Percentiles rank a stretch among this genome's conserved stretches.
Conservation (phyloP, 2,329 filamentous ascomycete species). For the Pyrenophora tritici-repentis region DNA sequence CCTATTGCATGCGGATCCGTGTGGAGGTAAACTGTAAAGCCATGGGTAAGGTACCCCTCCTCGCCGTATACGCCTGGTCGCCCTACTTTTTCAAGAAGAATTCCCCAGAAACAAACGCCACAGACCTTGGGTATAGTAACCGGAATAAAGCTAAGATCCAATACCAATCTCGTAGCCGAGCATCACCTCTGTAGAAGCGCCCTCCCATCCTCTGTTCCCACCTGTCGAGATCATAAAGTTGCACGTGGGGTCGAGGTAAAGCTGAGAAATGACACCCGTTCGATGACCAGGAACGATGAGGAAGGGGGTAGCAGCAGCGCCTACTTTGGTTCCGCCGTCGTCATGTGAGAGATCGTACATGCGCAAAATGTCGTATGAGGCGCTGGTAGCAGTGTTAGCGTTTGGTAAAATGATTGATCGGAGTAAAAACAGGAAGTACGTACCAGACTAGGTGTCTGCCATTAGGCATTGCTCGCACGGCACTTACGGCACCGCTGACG, state of each 20-base stretch:
- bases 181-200: slow-evolving; percentile 83
- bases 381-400: slow-evolving; percentile 56
- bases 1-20: no score
- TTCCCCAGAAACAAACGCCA: slow-evolving; percentile 14
- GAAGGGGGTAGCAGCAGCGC: slow-evolving; percentile 80
- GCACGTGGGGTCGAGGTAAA: slow-evolving; percentile 87
- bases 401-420: not conserved
- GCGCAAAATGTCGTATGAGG: slow-evolving; percentile 89
- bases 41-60: not conserved
- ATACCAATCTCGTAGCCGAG: slow-evolving; percentile 89
- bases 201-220: slow-evolving; percentile 95
- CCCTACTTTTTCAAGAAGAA: not conserved
- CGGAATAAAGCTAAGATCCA: slow-evolving; percentile 26
- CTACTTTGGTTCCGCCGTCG: slow-evolving; percentile 60
- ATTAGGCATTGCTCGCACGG: slow-evolving; percentile 88
- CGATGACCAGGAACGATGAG: slow-evolving; percentile 92
- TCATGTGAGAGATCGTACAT: slow-evolving; percentile 81
- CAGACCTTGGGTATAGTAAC: slow-evolving; percentile 30
- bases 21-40: no score
- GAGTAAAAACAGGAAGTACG: slow-evolving; percentile 24
- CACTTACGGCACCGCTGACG: slow-evolving; percentile 87
- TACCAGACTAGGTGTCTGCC: slow-evolving; percentile 88
- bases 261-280: slow-evolving; percentile 82
- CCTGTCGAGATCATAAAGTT: slow-evolving; percentile 90
- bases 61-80: not conserved